Evolutionary conservation across 1,284 basidiomycete genomes (phyloP), one percentile per base, ranked within the genome.

Genomic region (Neolentinus lepideus): DNA sequence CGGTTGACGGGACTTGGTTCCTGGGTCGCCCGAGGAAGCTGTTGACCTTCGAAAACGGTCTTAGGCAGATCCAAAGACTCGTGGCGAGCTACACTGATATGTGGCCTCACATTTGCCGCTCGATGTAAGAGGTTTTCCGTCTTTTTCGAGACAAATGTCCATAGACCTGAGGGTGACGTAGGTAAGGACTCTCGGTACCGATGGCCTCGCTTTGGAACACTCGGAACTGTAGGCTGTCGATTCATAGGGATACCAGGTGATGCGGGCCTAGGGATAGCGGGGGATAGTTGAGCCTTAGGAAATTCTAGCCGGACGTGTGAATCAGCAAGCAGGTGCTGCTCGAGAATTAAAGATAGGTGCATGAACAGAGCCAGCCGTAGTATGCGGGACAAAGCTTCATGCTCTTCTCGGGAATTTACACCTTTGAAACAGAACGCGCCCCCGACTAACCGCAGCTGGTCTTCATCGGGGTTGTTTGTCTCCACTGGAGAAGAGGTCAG

Each of bases 361-460:
- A 76, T 64, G 63, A 80, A 86, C n/a, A 82, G 67, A 1, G 78
- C 64, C 6, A 84, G 60, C 29, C 78, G 75, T n/a, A 88, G 75
- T 11, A 79, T 67, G 43, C 73, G 75, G 53, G 67, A 67, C 0
- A 88, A 69, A 1, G 73, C 59, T 2, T 64, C 60, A 60, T 84
- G 74, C 56, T 81, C 75, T 2, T 64, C 51, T 0, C 67, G 61
- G 1, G 78, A 77, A 19, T 64, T 66, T 12, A 76, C 61, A 3
- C 78, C 80, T 57, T 70, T 73, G 56, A 87, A 72, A 0, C 69
- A 66, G 62, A 88, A 86, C 1, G 78, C 83, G 0, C 84, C 84
- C 1, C 84, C 84, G 9, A 85, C 74, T 24, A 83, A 63, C 33
- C 69, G 71, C 0, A 73, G 53, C 11, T 63, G 53, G 52, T 66